Evolutionary conservation across 768 basidiomycete species (phyloP).

Genomic region (Serendipita sp.): DNA sequence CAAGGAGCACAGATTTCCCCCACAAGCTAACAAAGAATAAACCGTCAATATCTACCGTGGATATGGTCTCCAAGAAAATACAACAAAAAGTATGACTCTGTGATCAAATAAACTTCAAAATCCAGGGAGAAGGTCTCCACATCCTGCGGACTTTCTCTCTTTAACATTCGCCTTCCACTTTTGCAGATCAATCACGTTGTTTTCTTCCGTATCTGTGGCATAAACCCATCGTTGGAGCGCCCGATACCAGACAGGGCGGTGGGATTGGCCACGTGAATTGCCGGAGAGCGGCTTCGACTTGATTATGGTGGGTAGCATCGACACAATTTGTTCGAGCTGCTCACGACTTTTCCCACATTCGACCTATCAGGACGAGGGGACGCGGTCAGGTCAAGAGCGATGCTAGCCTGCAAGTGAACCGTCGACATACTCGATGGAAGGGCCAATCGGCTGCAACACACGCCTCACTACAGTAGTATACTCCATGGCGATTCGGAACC

Average conservation of each 20-base stretch:
- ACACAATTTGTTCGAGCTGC: not conserved
- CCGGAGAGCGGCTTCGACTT: not conserved
- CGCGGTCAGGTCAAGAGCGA: not conserved
- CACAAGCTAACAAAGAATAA: too few species aligned
- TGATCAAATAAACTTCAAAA: too few species aligned
- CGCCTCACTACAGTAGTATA: slow-evolving; percentile 2
- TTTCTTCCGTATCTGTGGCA: not conserved
- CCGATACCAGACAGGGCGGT: not conserved
- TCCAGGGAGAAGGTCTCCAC: not conserved
- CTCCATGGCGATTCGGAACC: not conserved
- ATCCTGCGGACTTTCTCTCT: not conserved
- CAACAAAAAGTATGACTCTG: too few species aligned
- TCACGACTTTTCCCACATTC: not conserved
- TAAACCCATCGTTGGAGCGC: not conserved
- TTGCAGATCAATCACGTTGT: not conserved
- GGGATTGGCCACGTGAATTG: not conserved
- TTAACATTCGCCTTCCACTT: not conserved
- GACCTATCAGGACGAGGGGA: not conserved
- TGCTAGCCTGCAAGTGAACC: not conserved
- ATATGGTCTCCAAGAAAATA: not conserved
- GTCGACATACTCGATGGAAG: not conserved
- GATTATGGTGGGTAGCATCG: not conserved
- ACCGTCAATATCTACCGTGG: too few species aligned
- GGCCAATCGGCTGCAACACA: not conserved
- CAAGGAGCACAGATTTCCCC: too few species aligned